A percentile compares a stretch with the other conserved stretches of the same genome.
Conservation (phyloP, 139 green algal genomes). For the Ulvella scutata region DNA sequence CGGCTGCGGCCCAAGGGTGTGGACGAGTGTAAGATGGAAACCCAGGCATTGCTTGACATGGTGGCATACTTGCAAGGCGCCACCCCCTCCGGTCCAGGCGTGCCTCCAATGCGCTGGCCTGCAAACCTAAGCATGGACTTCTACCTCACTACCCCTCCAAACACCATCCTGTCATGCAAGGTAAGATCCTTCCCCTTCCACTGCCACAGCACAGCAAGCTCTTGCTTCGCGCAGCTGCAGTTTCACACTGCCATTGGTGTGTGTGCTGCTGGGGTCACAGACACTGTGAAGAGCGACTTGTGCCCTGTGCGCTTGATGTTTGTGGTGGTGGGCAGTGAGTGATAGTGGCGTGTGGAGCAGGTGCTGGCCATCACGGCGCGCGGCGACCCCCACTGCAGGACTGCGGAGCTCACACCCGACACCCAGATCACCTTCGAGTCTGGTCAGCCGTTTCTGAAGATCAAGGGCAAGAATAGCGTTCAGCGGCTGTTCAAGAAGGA, state of each 20-base stretch:
- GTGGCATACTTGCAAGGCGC: neutral
- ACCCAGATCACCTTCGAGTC: neutral
- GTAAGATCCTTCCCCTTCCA: neutral
- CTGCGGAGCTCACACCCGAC: neutral
- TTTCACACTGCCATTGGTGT: neutral
- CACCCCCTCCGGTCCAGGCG: neutral
- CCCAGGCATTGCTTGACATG: neutral
- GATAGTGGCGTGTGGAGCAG: neutral
- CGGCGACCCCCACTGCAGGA: neutral
- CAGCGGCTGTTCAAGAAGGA: constrained; percentile 89
- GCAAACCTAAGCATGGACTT: neutral
- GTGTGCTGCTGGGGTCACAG: neutral
- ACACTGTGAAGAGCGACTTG: neutral
- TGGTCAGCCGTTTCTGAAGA: constrained; percentile 37
- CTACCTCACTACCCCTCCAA: neutral
- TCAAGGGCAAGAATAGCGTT: constrained; percentile 56
- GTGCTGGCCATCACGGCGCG: neutral
- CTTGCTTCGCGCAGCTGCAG: neutral
- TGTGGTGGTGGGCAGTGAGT: neutral
- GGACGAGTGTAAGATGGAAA: neutral
- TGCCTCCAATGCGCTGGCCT: neutral
- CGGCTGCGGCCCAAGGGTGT: neutral
- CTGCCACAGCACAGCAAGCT: neutral
- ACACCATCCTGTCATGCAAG: neutral
- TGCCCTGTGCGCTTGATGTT: neutral